phyloP scores from a whole-genome alignment of 2,329 filamentous ascomycete genomes.

The Ophiocordyceps sinensis region DNA sequence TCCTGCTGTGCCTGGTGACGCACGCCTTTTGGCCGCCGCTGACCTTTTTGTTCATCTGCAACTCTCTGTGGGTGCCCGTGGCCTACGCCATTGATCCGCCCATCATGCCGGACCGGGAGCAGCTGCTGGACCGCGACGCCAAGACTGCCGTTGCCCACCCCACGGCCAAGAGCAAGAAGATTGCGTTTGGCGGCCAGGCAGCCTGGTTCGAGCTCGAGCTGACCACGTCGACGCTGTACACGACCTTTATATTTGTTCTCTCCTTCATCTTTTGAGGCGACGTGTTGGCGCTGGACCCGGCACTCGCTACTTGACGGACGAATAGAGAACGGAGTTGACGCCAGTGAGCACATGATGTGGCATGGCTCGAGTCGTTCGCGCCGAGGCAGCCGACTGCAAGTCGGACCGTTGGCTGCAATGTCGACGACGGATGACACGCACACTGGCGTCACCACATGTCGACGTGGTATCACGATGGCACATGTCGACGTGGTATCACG shows the following conservation, averaged over 20 bases:
- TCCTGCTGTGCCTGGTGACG: conserved; percentile 38
- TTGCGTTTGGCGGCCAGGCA: conserved; percentile 36
- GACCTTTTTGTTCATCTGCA: conserved; percentile 40
- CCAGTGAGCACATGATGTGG: too few relatives aligned
- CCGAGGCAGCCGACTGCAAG: too few relatives aligned
- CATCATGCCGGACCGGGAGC: conserved; percentile 39
- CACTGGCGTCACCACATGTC: too few relatives aligned
- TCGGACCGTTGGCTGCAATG: too few relatives aligned
- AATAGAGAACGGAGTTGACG: too few relatives aligned
- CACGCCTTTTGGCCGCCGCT: conserved; percentile 49
- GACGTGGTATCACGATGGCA: conserved; percentile 1
- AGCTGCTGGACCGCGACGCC: conserved; percentile 38
- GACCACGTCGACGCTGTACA: conserved; percentile 33
- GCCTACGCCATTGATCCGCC: conserved; percentile 48
- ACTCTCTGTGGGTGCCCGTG: conserved; percentile 42
- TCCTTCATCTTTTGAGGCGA: conserved; percentile 16
- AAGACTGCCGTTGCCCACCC: conserved; percentile 40
- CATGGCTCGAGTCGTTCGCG: too few relatives aligned
- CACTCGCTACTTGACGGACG: too few relatives aligned
- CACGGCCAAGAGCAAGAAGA: conserved; percentile 35
- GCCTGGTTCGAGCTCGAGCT: conserved; percentile 43
- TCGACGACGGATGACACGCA: too few relatives aligned
- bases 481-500: conserved; percentile 1
- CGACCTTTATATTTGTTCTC: conserved; percentile 31
- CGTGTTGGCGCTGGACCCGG: too few relatives aligned